Evolutionary conservation across 306 rosid species (phyloP).

Genomic region (Cucurbita maxima): DNA sequence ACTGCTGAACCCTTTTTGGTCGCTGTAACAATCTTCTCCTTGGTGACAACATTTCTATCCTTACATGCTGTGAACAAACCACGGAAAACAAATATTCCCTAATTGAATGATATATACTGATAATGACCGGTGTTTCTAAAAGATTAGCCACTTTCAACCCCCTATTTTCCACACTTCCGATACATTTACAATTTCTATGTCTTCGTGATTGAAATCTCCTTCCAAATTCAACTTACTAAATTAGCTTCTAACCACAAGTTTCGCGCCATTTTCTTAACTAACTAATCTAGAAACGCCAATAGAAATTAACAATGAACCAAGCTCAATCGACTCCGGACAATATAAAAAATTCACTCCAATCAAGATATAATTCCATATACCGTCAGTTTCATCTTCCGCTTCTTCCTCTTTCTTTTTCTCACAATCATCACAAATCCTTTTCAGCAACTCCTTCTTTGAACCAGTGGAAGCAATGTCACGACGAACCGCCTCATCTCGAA

Average conservation of each 20-base stretch:
- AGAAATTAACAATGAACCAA: neutral
- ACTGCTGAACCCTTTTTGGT: conserved; percentile 84
- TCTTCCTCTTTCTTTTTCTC: conserved; percentile 6
- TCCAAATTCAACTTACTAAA: neutral
- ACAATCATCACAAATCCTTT: conserved; percentile 23
- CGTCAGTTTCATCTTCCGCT: conserved; percentile 8
- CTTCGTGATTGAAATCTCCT: neutral
- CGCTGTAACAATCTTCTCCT: conserved; percentile 57
- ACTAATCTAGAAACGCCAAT: neutral
- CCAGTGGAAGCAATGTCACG: conserved; percentile 22
- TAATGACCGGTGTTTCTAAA: neutral
- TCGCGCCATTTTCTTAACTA: neutral
- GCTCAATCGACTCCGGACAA: neutral
- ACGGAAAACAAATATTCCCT: neutral
- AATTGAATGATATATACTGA: neutral
- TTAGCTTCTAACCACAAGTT: neutral
- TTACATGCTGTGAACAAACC: conserved; percentile 21
- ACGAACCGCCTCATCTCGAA: conserved; percentile 29
- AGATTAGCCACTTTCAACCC: neutral
- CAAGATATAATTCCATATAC: conserved; percentile 12
- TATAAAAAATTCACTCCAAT: neutral
- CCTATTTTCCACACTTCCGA: neutral
- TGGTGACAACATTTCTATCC: conserved; percentile 15
- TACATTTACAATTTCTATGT: neutral
- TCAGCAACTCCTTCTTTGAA: conserved; percentile 29